Evolutionary conservation across 768 basidiomycete genomes (phyloP), one percentile per base, ranked within the genome.

Genomic region (Tylopilus cervinicoccineus): DNA sequence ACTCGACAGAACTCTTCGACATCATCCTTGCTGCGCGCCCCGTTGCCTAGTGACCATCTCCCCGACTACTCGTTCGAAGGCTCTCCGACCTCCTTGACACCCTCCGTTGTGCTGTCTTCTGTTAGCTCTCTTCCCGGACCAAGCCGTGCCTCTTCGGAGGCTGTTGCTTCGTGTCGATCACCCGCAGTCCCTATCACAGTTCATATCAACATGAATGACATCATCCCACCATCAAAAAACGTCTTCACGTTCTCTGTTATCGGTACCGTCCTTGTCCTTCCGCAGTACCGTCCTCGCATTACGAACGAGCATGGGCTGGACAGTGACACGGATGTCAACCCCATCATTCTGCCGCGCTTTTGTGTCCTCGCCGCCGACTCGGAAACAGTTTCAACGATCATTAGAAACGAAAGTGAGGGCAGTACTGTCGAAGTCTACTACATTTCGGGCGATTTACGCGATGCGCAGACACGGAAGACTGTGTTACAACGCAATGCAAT

Each of bases 191-290:
- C 86, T 3, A 73, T 92, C 38, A 87, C 86, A 0, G 66, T 90
- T 9, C 87, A 89, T 61, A 55, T 92, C 50, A 88, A 90, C 59
- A 87, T 90, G 74, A 86, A 87, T 55, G 86, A 90, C 34, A 70
- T 90, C 7, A 72, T 80, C 22, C 77, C 81, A 3, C 79, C 86
- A 9, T 68, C 75, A 24, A 85, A 82, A 65, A 83, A 81, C 50
- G 56, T 71, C 14, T 84, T 91, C 57, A 76, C 75, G 6, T 87
- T 90, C 64, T 76, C 70, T 11, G 77, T 90, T 38, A 73, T 75
- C 11, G 87, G 88, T 6, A 81, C 76, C 7, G 71, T 90, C 37
- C 70, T 89, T 4, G 66, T 91, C 27, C 75, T 74, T 6, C 71
- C 84, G 38, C 74, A 73, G 42, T 53, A 67, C 6, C 53, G 50